These are phyloP conservation scores for Schizochytrium sp. DNA, from an alignment of 108 stramenopile species.

Conservation along the genomic window DNA sequence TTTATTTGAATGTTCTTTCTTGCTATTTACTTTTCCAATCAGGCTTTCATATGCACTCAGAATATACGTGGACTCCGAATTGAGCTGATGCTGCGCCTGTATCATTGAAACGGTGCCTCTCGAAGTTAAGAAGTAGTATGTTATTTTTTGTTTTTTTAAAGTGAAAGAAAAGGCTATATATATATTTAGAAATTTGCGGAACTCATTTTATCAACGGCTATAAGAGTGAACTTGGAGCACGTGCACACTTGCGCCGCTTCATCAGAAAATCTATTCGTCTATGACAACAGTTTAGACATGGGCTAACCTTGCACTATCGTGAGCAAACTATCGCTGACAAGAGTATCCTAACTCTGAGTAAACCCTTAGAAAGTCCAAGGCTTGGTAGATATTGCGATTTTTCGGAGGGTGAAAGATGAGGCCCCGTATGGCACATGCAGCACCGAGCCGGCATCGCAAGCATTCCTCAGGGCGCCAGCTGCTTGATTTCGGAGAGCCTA, in stretches of 20 bases:
- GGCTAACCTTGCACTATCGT: too few species aligned
- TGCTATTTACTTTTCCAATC: too few species aligned
- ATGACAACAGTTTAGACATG: neutral
- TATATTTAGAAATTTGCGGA: neutral
- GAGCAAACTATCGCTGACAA: too few species aligned
- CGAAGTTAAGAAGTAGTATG: too few species aligned
- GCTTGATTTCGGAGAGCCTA: neutral
- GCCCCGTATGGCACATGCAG: neutral
- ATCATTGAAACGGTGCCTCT: too few species aligned
- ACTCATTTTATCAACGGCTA: slow-evolving; percentile 41
- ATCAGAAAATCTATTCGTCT: neutral
- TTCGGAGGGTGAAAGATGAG: neutral
- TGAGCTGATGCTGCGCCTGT: too few species aligned
- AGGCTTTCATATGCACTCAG: too few species aligned
- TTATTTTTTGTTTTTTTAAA: too few species aligned
- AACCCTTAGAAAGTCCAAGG: neutral
- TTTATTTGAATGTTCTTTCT: too few species aligned
- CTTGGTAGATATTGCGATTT: neutral
- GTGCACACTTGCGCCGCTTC: neutral
- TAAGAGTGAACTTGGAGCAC: neutral
- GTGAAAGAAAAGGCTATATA: too few species aligned
- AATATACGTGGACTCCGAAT: too few species aligned
- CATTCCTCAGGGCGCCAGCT: neutral
- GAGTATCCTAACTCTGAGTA: too few species aligned
- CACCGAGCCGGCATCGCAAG: neutral